Evolutionary conservation across 257 asterid species (phyloP), one percentile per base, ranked within the genome.

Genomic region (Vinca minor): DNA sequence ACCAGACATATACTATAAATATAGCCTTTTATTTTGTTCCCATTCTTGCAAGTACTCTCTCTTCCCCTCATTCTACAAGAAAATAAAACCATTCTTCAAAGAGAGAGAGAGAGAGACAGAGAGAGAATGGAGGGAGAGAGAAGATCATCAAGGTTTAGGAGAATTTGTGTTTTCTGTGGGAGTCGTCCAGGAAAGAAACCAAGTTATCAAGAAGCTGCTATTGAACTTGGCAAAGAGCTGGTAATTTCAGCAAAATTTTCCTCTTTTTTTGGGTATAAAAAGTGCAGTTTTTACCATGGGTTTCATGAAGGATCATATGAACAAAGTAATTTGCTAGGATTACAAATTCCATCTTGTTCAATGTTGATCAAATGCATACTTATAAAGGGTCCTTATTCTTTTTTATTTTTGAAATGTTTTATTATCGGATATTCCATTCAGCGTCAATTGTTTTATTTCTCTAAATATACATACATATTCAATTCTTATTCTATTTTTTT

Each of bases 101-200:
- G 45, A 39, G 45, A 39, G 45, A 39, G 45, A 39, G 44, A 8
- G 35, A 42, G 29, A 46, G 32, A 71, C 28, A 69, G 38, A n/a
- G 34, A 61, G 2, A 20, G 60, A 35, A 87, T 87, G 96, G 96
- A 69, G 68, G 79, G 41, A 13, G 85, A 71, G 45, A 65, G 45
- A 31, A 71, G 53, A 56, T 91, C 38, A 34, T 34, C 98, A 61
- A 84, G 83, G 66, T 91, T 91, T 75, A 78, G 69, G 20, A 81
- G 89, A 64, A 86, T 91, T 1, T 91, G 98, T 78, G 97, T 91
- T 8, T 91, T 82, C 71, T 91, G 97, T 32, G 96, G 96, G 13
- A 87, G 96, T 80, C 76, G 90, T 74, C 72, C 98, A 6, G 98
- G 98, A 60, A 91, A 84, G 67, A 91, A 91, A 74, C 52, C 77